Evolutionary conservation across 2,329 filamentous ascomycete species (phyloP).

Genomic region (Lasiodiplodia gonubiensis): DNA sequence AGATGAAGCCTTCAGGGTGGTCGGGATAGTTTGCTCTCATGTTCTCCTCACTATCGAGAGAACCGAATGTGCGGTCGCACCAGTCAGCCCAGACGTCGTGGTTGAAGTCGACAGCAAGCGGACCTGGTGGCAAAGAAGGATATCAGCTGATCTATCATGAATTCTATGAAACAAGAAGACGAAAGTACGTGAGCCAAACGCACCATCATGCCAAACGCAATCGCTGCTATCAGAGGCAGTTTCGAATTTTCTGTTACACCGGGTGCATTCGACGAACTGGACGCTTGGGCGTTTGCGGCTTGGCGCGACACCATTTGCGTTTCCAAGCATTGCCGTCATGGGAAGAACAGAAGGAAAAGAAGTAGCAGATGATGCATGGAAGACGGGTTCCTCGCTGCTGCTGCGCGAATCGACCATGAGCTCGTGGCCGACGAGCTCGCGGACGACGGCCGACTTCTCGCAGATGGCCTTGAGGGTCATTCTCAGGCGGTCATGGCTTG

Average conservation of each 20-base stretch:
- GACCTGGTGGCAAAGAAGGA: background rate
- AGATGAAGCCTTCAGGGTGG: conserved; percentile 17
- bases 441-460: conserved; percentile 22
- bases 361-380: background rate
- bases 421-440: conserved; percentile 26
- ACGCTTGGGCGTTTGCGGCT: conserved; percentile 17
- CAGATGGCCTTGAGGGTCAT: conserved; percentile 27
- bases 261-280: conserved; percentile 12
- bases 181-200: background rate
- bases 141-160: conserved; percentile 13
- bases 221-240: conserved; percentile 18
- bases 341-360: conserved; percentile 11
- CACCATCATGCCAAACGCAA: conserved; percentile 24
- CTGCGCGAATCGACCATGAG: conserved; percentile 24
- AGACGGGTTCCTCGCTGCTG: conserved; percentile 27
- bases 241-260: conserved; percentile 27
- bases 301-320: conserved; percentile 9
- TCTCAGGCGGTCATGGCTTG: conserved; percentile 17
- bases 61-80: background rate
- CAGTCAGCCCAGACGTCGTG: conserved; percentile 22
- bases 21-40: background rate
- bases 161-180: background rate
- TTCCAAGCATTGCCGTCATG: conserved; percentile 4
- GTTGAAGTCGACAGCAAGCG: conserved; percentile 9
- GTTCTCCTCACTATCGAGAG: conserved; percentile 18